These are phyloP conservation scores for Yamadazyma endophytica DNA, from an alignment of 805 yeast genomes.

Conservation along the genomic window DNA sequence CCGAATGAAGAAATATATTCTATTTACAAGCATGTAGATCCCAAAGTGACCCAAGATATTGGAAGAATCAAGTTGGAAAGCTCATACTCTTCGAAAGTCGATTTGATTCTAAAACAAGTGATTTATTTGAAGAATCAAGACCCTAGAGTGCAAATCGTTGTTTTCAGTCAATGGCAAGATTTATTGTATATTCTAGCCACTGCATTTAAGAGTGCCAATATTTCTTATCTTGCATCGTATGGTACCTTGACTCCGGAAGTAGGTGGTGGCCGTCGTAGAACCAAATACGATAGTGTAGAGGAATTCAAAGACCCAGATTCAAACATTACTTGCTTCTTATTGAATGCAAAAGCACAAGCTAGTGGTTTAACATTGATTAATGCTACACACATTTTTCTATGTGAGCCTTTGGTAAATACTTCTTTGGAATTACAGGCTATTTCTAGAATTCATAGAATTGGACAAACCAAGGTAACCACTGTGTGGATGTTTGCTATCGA, in stretches of 20 bases:
- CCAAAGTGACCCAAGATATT: constrained; percentile 41
- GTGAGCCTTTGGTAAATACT: constrained; percentile 89
- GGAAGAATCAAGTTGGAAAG: constrained; percentile 25
- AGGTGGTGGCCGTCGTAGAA: constrained; percentile 23
- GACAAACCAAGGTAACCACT: constrained; percentile 74
- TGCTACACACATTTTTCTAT: constrained; percentile 86
- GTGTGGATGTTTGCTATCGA: constrained; percentile 90
- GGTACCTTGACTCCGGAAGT: constrained; percentile 31
- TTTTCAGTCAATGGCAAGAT: constrained; percentile 88
- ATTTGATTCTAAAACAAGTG: constrained; percentile 71
- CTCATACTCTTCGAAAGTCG: constrained; percentile 81
- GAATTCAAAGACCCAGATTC: constrained; percentile 55
- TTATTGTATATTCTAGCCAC: constrained; percentile 61
- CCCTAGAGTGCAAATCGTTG: constrained; percentile 68
- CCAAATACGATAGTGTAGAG: constrained; percentile 42
- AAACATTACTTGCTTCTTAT: constrained; percentile 72
- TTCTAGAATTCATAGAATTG: constrained; percentile 88
- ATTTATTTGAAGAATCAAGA: constrained; percentile 57
- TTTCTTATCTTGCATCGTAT: constrained; percentile 54
- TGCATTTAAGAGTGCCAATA: constrained; percentile 58
- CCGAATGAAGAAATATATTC: constrained; percentile 22
- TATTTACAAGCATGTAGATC: constrained; percentile 45
- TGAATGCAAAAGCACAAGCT: constrained; percentile 83
- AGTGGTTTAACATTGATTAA: constrained; percentile 88
- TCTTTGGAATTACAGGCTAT: constrained; percentile 89